Conservation (phyloP, 371 early-diverging fungal species). For the Conidiobolus incongruus region DNA sequence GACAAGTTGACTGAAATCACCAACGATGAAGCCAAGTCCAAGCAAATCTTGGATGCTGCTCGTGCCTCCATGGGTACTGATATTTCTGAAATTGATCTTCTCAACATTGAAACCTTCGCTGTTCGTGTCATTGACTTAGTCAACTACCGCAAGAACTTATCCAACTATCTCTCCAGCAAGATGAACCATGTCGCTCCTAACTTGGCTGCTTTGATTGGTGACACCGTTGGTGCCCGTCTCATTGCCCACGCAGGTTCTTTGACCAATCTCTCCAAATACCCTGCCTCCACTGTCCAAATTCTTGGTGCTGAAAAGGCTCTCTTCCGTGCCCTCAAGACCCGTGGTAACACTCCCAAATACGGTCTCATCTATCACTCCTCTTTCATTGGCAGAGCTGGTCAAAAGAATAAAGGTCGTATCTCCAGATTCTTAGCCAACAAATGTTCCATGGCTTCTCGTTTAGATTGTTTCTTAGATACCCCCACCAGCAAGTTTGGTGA, state of each 20-base stretch:
- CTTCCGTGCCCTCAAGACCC: conserved; percentile 84
- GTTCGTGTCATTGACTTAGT: conserved; percentile 81
- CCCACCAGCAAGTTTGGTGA: conserved; percentile 87
- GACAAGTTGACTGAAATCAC: conserved; percentile 64
- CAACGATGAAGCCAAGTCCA: conserved; percentile 78
- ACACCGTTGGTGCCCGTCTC: conserved; percentile 84
- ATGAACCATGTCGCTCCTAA: conserved; percentile 97
- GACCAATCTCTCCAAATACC: conserved; percentile 89
- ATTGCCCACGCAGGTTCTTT: conserved; percentile 95
- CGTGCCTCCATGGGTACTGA: conserved; percentile 89
- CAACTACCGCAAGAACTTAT: conserved; percentile 81
- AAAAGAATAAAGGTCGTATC: conserved; percentile 70
- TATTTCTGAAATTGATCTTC: conserved; percentile 84
- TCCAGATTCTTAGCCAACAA: conserved; percentile 84
- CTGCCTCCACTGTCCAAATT: conserved; percentile 96
- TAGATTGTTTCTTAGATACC: conserved; percentile 83
- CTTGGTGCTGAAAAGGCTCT: conserved; percentile 97
- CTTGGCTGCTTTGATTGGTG: conserved; percentile 90
- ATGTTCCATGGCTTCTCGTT: conserved; percentile 74
- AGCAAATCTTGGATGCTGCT: conserved; percentile 80
- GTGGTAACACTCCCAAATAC: conserved; percentile 91
- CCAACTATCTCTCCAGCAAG: conserved; percentile 97
- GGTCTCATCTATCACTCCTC: conserved; percentile 87
- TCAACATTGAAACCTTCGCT: conserved; percentile 68
- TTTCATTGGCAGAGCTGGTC: conserved; percentile 63